Evolutionary conservation across 805 yeast genomes (phyloP), one percentile per base, ranked within the genome.

Genomic region (Metschnikowia chrysomelidarum): DNA sequence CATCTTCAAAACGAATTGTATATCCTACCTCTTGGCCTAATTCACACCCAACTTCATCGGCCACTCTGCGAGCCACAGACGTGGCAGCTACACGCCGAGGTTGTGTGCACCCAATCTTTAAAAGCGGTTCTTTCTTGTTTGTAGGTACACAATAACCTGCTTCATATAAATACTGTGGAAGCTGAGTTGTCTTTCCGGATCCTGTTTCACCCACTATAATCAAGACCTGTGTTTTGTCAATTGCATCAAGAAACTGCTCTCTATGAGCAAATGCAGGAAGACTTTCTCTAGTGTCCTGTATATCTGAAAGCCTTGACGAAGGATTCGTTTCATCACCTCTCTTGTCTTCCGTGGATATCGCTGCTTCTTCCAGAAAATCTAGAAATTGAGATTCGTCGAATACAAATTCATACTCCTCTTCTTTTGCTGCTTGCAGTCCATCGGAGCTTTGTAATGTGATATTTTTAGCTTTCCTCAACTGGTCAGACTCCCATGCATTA

Each of bases 1-100:
- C 72, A 43, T 89, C 94, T 39, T 93, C 98, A 59, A 93, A 91
- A 43, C 98, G 70, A 36, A 91, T 76, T 4, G 82, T 73, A 53
- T 91, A 91, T 7, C 98, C 98, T 5, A 93, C 98, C 47, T 82
- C 81, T 11, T 76, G 68, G 0, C 98, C 98, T n/a, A 91, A 50
- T n/a, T 66, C 58, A 1, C 80, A 80, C 6, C 82, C 82, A 71
- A 87, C 80, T 59, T 91, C 98, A 29, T 86, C 87, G 0, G 97
- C 88, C 1, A 91, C 98, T 51, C 98, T 75, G 2, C 82, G 59
- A 0, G 98, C 96, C 30, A 88, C 95, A 30, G 87, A 81, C 34
- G 79, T 83, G 0, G 98, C 98, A 0, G 98, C 98, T 7, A 91
- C 97, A 52, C 98, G 71, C 51, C 98, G 75, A 0, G 98, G 98